Evolutionary conservation across 2,329 filamentous ascomycete genomes (phyloP), one percentile per base, ranked within the genome.

Genomic region (Diaporthe humulicola): DNA sequence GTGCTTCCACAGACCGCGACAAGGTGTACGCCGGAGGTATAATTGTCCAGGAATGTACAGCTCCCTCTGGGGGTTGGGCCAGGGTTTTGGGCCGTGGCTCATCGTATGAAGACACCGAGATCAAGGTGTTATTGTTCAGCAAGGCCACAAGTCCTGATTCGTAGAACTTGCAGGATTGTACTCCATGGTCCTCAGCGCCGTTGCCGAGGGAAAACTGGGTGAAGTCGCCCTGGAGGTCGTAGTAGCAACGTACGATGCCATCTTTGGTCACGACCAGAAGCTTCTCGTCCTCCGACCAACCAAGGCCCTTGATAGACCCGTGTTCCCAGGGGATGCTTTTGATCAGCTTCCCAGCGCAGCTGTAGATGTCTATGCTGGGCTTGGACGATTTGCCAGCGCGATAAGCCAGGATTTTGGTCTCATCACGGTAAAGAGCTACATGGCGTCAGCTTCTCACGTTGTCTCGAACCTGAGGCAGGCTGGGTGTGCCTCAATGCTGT

Each of bases 271-370:
- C 92, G 0, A 98, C 93, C 5, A 99, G 87, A 61, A 99, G 89
- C 81, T 94, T 93, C 87, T 99, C 97, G 78, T 98, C 95, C 80
- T 98, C 96, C 28, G 96, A 98, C 97, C 97, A 99, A 45, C 97
- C 97, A 28, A 99, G 88, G 2, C 95, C 95, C 83, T 93, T 94
- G 81, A 99, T 94, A 4, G 92, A 88, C 60, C 95, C 95, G 85
- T 96, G 95, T 80, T 98, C 96, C 96, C 96, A 98, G 82, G 93
- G 91, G 78, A 98, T 95, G 81, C 91, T 92, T 80, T 93, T 93
- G 77, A 99, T 93, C 74, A 95, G 91, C 86, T 95, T 97, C 71
- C 97, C 97, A 15, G 97, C 93, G 83, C 93, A 96, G 81, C 94
- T 98, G 87, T 98, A 98, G 72, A 99, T 92, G 82, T 98, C 95